Conservation (phyloP, 495 filamentous ascomycete genomes). For the Penicillium cosmopolitanum region DNA sequence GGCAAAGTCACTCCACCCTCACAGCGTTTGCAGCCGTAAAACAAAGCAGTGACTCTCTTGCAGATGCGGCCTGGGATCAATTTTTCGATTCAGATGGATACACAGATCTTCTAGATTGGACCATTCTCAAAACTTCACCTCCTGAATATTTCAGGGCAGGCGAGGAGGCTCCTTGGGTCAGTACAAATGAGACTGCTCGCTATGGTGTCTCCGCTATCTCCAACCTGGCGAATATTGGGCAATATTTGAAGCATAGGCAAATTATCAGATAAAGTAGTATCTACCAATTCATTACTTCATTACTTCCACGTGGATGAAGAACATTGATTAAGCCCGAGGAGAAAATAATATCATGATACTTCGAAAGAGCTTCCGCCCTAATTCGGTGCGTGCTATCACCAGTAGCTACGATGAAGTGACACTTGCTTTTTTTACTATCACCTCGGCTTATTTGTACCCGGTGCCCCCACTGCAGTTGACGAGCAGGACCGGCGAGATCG, state of each 20-base stretch:
- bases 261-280: too few relatives aligned
- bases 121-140: constrained; percentile 6
- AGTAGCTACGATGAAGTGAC: too few relatives aligned
- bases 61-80: constrained; percentile 19
- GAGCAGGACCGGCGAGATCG: background rate
- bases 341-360: too few relatives aligned
- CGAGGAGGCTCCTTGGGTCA: constrained; percentile 25
- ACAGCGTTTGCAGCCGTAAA: constrained; percentile 24
- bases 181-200: constrained; percentile 26
- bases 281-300: too few relatives aligned
- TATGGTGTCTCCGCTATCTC: constrained; percentile 30
- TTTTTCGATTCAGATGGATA: constrained; percentile 27
- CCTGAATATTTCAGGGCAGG: constrained; percentile 16
- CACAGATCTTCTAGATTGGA: constrained; percentile 17
- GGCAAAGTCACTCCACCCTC: constrained; percentile 26
- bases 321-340: too few relatives aligned
- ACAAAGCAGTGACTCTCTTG: constrained; percentile 10
- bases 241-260: constrained; percentile 4
- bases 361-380: too few relatives aligned
- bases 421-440: background rate
- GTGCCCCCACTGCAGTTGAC: background rate
- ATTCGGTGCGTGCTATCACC: too few relatives aligned
- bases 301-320: too few relatives aligned
- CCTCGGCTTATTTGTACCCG: background rate
- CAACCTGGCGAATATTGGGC: constrained; percentile 25